Evolutionary conservation across 306 rosid species (phyloP), one percentile per base, ranked within the genome.

Genomic region (Gleditsia sinensis): DNA sequence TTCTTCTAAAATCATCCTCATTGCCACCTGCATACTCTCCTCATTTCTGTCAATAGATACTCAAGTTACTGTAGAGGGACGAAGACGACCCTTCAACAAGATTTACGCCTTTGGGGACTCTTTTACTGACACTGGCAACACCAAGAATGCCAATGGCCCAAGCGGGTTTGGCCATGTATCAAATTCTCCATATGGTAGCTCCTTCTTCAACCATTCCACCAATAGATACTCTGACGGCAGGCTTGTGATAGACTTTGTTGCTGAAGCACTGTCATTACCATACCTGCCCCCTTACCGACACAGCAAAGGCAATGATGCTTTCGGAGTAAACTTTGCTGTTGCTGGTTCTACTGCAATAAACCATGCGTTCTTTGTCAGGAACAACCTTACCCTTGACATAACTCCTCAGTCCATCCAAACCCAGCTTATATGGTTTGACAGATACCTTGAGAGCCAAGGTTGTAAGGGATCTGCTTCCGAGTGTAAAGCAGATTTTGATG

Each of bases 61-160:
- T 67, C 39, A 82, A 9, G 24, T 63, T 7, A 16, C 77, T 24
- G 57, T 16, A 3, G 77, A 79, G 39, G 30, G 11, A 56, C n/a
- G 37, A 24, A 57, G 88, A 16, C 79, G 45, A 39, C 86, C 89
- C 60, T 94, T 94, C 80, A 82, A 90, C 57, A 88, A 77, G 85
- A 84, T 94, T 12, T 94, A 74, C 14, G 99, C 97, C 55, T 94
- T 92, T 17, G 99, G 99, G 0, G 97, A 94, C 78, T 94, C 99
- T 0, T 94, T 90, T 72, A 94, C 99, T 0, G 99, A 94, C 93
- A 94, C 99, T 0, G 99, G 99, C 69, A 94, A 94, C 90, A 92
- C 97, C 9, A 73, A 75, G 48, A 87, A 80, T 0, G 84, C 34
- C 3, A 50, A 85, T 0, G 97, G 99, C n/a, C 99, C 99, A 2